Evolutionary conservation across 352 stramenopile species (phyloP).

Genomic region (Pythium phragmiticola): DNA sequence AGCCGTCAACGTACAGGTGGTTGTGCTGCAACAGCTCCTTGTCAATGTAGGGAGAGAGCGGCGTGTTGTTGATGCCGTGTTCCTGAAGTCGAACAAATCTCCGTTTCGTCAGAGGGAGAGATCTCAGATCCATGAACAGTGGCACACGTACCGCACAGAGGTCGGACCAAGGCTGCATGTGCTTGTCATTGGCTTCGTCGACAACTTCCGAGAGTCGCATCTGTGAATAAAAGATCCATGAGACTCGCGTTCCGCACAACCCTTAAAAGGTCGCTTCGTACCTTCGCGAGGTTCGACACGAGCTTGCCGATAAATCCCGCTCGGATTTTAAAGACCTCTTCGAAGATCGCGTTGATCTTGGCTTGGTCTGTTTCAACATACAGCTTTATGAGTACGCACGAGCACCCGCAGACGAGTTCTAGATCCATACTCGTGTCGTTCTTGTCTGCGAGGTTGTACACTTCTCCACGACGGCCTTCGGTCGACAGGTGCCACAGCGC

Average conservation of each 20-base stretch:
- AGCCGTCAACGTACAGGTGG: constrained; percentile 73
- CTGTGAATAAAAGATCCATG: constrained; percentile 18
- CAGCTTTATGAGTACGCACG: not conserved
- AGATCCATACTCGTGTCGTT: constrained; percentile 75
- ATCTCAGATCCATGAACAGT: not conserved
- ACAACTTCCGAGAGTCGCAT: constrained; percentile 77
- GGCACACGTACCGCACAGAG: constrained; percentile 54
- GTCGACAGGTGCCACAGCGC: constrained; percentile 76
- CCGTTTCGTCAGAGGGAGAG: not conserved
- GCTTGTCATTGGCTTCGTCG: constrained; percentile 90
- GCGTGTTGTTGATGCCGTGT: constrained; percentile 80
- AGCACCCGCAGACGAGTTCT: not conserved
- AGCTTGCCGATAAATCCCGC: constrained; percentile 86
- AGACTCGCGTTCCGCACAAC: not conserved
- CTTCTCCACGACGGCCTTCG: constrained; percentile 44
- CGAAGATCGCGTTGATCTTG: constrained; percentile 75
- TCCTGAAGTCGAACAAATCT: constrained; percentile 33
- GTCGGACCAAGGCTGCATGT: constrained; percentile 88
- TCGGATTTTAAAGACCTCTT: constrained; percentile 80
- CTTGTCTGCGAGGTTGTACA: constrained; percentile 88
- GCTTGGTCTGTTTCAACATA: constrained; percentile 50
- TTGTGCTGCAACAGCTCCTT: constrained; percentile 86
- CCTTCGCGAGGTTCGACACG: constrained; percentile 75
- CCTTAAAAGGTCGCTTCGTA: constrained; percentile 10
- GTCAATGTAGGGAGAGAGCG: constrained; percentile 86